These are phyloP conservation scores for Acacia pycnantha DNA, from an alignment of 331 rosid genomes.

Conservation along the genomic window DNA sequence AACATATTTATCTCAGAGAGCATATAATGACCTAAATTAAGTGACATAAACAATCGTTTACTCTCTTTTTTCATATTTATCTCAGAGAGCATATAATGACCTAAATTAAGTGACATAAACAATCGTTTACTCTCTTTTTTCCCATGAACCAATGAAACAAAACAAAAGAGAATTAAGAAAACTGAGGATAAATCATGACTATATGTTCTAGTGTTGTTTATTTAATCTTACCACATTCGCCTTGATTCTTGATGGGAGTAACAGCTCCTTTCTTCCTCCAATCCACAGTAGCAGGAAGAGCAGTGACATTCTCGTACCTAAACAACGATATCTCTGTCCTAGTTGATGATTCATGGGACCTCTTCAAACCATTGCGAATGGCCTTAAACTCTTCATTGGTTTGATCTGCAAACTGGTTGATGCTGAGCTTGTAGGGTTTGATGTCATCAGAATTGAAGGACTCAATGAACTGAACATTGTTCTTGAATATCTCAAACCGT, in stretches of 20 bases:
- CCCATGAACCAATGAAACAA: no score
- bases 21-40: no score
- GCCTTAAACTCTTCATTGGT: slow-evolving; percentile 38
- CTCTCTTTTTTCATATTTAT: no score
- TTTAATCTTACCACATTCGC: slow-evolving; percentile 41
- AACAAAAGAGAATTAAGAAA: not conserved
- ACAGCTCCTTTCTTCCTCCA: slow-evolving; percentile 48
- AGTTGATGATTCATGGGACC: not conserved
- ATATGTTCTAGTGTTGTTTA: not conserved
- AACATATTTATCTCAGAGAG: no score
- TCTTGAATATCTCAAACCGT: slow-evolving; percentile 21
- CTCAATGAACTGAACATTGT: slow-evolving; percentile 40
- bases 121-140: no score
- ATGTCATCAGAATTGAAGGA: slow-evolving; percentile 26
- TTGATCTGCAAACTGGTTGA: slow-evolving; percentile 34
- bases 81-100: no score
- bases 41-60: no score
- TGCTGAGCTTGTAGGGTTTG: slow-evolving; percentile 33
- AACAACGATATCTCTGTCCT: not conserved
- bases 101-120: no score
- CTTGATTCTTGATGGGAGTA: slow-evolving; percentile 46
- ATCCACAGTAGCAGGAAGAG: slow-evolving; percentile 33
- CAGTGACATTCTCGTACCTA: slow-evolving; percentile 29
- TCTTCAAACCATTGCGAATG: slow-evolving; percentile 35
- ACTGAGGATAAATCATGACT: not conserved